Conservation (phyloP, 2,329 filamentous ascomycete genomes). For the Dendryphion nanum region DNA sequence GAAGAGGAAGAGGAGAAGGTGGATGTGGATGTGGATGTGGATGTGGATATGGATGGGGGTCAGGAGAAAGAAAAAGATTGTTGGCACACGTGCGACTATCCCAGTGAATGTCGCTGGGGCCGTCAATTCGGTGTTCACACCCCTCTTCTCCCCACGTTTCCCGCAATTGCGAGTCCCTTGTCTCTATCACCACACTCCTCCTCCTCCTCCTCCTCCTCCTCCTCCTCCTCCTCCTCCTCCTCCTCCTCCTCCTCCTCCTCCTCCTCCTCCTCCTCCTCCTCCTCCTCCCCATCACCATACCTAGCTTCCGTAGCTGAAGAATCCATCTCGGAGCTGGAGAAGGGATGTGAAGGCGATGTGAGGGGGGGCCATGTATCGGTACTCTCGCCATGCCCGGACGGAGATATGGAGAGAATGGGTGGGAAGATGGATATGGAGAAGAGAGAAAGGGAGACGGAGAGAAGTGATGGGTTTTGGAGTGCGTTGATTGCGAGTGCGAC, state of each 20-base stretch:
- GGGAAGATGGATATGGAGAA: conserved; percentile 13
- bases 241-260: neutral
- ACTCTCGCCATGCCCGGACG: too few relatives aligned
- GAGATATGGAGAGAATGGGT: neutral
- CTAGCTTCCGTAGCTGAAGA: neutral
- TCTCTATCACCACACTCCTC: conserved; percentile 1
- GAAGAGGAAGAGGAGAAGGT: neutral
- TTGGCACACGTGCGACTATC: conserved; percentile 47
- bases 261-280: conserved; percentile 3
- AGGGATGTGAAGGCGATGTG: too few relatives aligned
- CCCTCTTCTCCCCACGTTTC: conserved; percentile 9
- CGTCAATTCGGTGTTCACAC: conserved; percentile 27
- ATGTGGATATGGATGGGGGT: neutral
- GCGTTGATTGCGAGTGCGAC: conserved; percentile 25
- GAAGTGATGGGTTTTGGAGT: too few relatives aligned
- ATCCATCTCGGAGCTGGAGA: neutral
- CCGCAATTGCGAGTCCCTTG: too few relatives aligned
- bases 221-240: neutral
- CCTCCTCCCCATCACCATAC: neutral
- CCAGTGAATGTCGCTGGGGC: conserved; percentile 45
- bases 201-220: neutral
- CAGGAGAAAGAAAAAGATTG: conserved; percentile 36
- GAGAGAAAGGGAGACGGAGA: too few relatives aligned
- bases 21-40: neutral
- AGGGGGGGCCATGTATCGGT: too few relatives aligned